A percentile compares a stretch with the other conserved stretches of the same genome.
phyloP scores from a whole-genome alignment of 768 basidiomycete species.

The Boletus rufocinnamomeus region DNA sequence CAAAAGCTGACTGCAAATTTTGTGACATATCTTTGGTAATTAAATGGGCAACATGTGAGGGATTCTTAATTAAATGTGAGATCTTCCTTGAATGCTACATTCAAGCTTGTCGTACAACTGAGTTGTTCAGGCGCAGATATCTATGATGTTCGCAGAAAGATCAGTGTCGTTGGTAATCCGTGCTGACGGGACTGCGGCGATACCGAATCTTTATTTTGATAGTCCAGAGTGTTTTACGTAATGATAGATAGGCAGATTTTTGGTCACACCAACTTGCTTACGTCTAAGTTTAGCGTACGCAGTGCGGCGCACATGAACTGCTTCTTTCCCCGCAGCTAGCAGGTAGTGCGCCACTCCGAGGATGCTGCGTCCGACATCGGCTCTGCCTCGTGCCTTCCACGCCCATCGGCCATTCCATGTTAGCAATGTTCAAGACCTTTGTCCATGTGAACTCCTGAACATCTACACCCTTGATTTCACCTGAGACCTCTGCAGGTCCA shows the following conservation, averaged over 20 bases:
- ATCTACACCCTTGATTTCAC: background rate
- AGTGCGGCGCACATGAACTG: background rate
- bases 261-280: too few species aligned
- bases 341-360: too few species aligned
- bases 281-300: too few species aligned
- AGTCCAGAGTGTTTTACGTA: background rate
- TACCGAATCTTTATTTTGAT: background rate
- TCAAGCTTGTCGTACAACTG: background rate
- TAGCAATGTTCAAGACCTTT: background rate
- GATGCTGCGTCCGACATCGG: background rate
- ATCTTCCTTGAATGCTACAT: background rate
- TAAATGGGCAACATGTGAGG: background rate
- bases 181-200: background rate
- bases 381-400: background rate
- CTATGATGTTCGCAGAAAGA: background rate
- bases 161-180: background rate
- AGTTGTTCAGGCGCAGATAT: background rate
- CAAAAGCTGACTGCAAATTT: background rate
- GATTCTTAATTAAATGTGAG: background rate
- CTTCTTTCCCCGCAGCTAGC: background rate
- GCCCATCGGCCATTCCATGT: background rate
- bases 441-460: background rate
- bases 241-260: too few species aligned
- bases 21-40: background rate
- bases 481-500: too few species aligned